phyloP scores from a whole-genome alignment of 306 rosid genomes.

The Macrotyloma uniflorum region DNA sequence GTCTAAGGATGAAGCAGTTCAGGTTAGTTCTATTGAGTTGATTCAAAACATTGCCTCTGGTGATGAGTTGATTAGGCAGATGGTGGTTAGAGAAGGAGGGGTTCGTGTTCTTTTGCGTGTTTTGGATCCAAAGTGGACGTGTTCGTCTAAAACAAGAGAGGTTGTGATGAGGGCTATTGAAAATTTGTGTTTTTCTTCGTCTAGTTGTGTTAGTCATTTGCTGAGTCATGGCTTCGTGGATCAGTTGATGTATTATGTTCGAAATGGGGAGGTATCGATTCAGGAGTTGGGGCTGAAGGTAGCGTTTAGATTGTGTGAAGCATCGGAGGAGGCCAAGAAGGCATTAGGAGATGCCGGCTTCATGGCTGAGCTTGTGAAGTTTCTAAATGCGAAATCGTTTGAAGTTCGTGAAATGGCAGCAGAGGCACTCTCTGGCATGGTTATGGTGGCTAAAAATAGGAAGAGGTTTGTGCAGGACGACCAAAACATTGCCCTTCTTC shows the following conservation, averaged over 20 bases:
- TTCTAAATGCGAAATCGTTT: slow-evolving; percentile 73
- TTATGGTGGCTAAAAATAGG: slow-evolving; percentile 70
- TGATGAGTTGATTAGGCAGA: slow-evolving; percentile 59
- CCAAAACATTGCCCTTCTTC: slow-evolving; percentile 56
- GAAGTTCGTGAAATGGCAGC: slow-evolving; percentile 89
- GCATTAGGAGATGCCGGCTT: slow-evolving; percentile 73
- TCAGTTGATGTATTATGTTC: slow-evolving; percentile 59
- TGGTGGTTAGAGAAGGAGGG: slow-evolving; percentile 74
- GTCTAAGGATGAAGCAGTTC: slow-evolving; percentile 67
- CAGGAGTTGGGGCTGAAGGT: slow-evolving; percentile 81
- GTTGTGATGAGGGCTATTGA: slow-evolving; percentile 68
- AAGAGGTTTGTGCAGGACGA: slow-evolving; percentile 82
- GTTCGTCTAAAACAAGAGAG: slow-evolving; percentile 62
- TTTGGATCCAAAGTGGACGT: slow-evolving; percentile 56
- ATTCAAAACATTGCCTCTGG: slow-evolving; percentile 68
- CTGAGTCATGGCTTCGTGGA: slow-evolving; percentile 67
- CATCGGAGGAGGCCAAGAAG: slow-evolving; percentile 77
- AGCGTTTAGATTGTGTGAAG: slow-evolving; percentile 58
- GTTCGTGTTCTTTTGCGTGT: slow-evolving; percentile 58
- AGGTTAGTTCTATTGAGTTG: slow-evolving; percentile 64
- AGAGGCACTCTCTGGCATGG: slow-evolving; percentile 70
- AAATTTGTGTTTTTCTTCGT: slow-evolving; percentile 59
- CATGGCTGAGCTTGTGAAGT: slow-evolving; percentile 78
- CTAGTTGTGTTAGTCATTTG: slow-evolving; percentile 48
- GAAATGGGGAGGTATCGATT: slow-evolving; percentile 68